A percentile compares a stretch with the other conserved stretches of the same genome.
Evolutionary conservation across 805 yeast genomes (phyloP).

Genomic region (Kuraishia molischiana): DNA sequence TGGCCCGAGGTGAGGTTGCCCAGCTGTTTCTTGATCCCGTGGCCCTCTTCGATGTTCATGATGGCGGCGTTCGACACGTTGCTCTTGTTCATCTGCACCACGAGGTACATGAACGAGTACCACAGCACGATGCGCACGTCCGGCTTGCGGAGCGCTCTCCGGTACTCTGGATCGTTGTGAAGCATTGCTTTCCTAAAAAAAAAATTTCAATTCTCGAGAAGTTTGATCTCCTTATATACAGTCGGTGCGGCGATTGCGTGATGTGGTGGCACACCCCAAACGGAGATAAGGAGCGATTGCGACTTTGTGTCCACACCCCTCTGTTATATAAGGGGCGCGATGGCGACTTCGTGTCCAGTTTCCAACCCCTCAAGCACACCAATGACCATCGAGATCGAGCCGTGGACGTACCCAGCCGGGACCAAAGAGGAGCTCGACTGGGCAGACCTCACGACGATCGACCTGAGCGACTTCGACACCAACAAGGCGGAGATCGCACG

Average conservation of each 20-base stretch:
- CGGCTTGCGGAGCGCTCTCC: conserved; percentile 1
- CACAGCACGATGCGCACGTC: neutral
- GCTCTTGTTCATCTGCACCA: neutral
- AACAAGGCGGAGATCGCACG: conserved; percentile 19
- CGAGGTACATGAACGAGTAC: neutral
- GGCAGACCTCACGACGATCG: conserved; percentile 21
- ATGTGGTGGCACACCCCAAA: no score
- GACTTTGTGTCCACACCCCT: no score
- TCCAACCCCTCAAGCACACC: no score
- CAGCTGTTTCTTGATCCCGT: conserved; percentile 1
- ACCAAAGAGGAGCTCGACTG: conserved; percentile 20
- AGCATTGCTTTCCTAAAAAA: no score
- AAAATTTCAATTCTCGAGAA: no score
- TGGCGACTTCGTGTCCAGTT: no score
- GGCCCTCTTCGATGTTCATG: conserved; percentile 1
- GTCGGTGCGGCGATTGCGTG: no score
- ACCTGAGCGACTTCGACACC: conserved; percentile 18
- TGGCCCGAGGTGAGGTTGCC: conserved; percentile 22
- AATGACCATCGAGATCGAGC: neutral
- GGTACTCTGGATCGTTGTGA: neutral
- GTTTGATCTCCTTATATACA: no score
- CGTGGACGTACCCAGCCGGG: conserved; percentile 18
- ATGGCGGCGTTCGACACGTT: conserved; percentile 1
- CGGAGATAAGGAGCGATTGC: no score
- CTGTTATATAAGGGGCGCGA: no score